Base-by-base conservation (phyloP, 192 early-diverging fungal species). In the Coemansia sp. region DNA sequence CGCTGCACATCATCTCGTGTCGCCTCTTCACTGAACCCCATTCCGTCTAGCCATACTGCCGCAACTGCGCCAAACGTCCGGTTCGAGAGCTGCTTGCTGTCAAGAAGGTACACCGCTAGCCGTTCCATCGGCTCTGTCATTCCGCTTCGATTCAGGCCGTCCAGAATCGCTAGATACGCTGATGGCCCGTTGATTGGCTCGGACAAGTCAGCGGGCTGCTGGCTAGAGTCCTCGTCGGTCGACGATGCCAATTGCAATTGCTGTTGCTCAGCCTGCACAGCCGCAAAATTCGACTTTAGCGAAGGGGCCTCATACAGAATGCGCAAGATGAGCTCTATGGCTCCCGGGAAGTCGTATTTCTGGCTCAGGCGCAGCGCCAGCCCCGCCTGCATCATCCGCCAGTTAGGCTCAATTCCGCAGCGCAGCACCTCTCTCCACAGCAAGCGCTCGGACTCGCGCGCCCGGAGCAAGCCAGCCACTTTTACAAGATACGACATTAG, bases 381-480 rank as follows among this genome's bases (percentile, higher is more conserved):
- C 24, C 66, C 59, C 10, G 42, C 24, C 37, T 76, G 60, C 24
- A 73, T 40, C 39, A 53, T 59, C 9, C 33, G 60, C 56, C 37
- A 45, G 23, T 64, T 46, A 8, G 71, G 67, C 24, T 61, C 58
- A 13, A 73, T 16, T 0, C 79, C 79, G 10, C 51, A 57, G 16
- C 79, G 74, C 37, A 76, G 39, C 14, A 82, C 31, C 60, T 76
- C 74, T 28, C 45, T 66, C 74, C 74, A 73, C 46, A 82, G 36
- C 9, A 61, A 8, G 14, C 48, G 48, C 40, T 75, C 74, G 4
- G 73, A 21, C 16, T 51, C 55, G 14, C 33, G 50, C 11, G 70
- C 63, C 14, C 57, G 48, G 46, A 82, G 60, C 24, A 53, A 36
- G 3, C 61, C 38, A 3, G 65, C 66, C 3, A 57, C 73, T 37